Base-by-base conservation (phyloP, 306 rosid species). In the Arachis stenosperma region DNA sequence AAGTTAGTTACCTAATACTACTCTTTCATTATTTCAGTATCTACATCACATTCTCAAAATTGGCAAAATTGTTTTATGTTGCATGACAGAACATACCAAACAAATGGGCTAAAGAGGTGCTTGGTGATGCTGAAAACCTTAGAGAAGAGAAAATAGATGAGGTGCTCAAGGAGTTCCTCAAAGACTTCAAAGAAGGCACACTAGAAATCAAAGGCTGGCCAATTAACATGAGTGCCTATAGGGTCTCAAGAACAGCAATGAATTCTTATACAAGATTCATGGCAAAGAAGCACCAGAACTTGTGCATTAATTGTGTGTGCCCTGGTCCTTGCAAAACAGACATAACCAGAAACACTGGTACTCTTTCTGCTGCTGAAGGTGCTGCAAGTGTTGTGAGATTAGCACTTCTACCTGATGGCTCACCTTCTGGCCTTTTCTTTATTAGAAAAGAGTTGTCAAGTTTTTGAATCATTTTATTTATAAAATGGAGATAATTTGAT, bases 61-160 rank as follows among this genome's bases (percentile, higher is more conserved):
- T 74, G 48, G 6, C 22, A n/a, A 51, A 51, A 51, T 4, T 51
- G 56, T 51, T 15, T 51, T 51, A 52, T 52, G 29, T 5, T 3
- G 57, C 13, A 8, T 52, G 29, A 10, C 47, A 50, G 60, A 6
- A 14, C 9, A 1, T 71, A 14, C 2, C 47, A 41, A 77, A 69
- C 8, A 71, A 77, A 54, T 69, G 76, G 81, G 81, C 76, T 7
- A 77, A 73, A 76, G 66, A 72, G 43, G 74, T 79, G 5, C 6
- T 77, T 1, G 29, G 37, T 61, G 81, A 77, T 69, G 65, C 27
- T 2, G 69, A 61, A 5, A 77, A 52, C 9, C 71, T 78, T 6
- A 53, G 61, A 17, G 77, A 70, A 54, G 77, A 78, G 71, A 70
- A 40, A 62, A 14, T 69, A 14, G 70, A 77, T 40, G 70, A 61